phyloP scores from a whole-genome alignment of 2,329 filamentous ascomycete genomes.

The Colletotrichum costaricense region DNA sequence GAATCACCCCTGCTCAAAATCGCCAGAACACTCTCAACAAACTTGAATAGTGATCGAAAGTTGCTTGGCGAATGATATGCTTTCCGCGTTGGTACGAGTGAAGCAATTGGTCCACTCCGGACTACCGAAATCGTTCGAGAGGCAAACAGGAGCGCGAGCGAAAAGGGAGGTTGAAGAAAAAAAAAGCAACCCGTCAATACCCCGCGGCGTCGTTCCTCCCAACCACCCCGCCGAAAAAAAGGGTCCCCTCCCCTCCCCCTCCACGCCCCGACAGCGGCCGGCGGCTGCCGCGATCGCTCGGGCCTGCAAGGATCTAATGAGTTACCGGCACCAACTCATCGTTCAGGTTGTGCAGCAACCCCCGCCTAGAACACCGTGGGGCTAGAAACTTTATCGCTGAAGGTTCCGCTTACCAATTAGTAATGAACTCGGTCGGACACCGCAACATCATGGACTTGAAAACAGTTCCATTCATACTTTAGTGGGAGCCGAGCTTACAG shows the following conservation, averaged over 20 bases:
- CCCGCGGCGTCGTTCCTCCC: background rate
- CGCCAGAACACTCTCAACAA: no score
- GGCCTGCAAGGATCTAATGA: background rate
- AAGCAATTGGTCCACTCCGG: no score
- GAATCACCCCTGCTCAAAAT: background rate
- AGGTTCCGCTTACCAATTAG: background rate
- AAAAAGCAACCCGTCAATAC: background rate
- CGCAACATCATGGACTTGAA: background rate
- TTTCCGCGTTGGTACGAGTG: no score
- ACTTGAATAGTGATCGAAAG: background rate
- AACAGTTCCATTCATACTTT: no score
- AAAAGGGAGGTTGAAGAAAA: background rate
- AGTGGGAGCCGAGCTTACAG: no score
- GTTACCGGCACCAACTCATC: no score
- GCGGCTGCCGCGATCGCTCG: constrained; percentile 10
- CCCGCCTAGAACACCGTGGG: background rate
- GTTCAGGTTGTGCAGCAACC: background rate
- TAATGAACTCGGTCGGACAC: no score
- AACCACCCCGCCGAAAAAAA: constrained; percentile 1
- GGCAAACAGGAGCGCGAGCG: background rate
- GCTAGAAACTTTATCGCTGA: background rate
- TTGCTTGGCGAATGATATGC: no score
- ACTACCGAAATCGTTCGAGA: background rate
- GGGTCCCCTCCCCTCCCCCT: background rate
- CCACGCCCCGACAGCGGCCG: constrained; percentile 1